A percentile compares a stretch with the other conserved stretches of the same genome.
These are phyloP conservation scores for Clarireedia hainanense DNA, from an alignment of 2,329 filamentous ascomycete species.

Conservation along the genomic window DNA sequence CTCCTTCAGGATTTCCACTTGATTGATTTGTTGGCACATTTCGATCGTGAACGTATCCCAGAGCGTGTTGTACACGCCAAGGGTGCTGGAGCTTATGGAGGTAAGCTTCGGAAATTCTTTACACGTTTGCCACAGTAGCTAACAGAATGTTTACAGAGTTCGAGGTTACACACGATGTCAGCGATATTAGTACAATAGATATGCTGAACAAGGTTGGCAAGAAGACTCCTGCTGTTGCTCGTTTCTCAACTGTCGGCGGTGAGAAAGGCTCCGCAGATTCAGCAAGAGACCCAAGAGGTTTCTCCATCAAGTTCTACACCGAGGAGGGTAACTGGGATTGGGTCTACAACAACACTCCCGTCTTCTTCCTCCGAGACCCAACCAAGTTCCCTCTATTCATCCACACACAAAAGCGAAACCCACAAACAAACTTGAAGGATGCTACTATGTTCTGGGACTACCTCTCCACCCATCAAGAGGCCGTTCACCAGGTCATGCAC, in stretches of 20 bases:
- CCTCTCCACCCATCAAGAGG: conserved; percentile 52
- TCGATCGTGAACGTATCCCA: conserved; percentile 43
- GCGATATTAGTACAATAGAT: conserved; percentile 20
- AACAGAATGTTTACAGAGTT: conserved; percentile 18
- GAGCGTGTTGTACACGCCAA: conserved; percentile 27
- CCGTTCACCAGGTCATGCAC: conserved; percentile 56
- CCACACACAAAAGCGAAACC: conserved; percentile 70
- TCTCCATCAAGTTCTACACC: conserved; percentile 64
- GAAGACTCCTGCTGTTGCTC: conserved; percentile 56
- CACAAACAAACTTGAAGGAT: conserved; percentile 62
- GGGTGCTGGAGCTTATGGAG: conserved; percentile 35
- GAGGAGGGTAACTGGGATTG: conserved; percentile 65
- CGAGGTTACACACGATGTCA: conserved; percentile 27
- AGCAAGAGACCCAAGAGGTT: conserved; percentile 60
- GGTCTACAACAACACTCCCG: conserved; percentile 69
- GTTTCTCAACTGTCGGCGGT: conserved; percentile 66
- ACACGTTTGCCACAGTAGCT: conserved; percentile 2
- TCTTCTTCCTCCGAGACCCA: conserved; percentile 71
- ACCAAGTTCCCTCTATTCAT: conserved; percentile 70
- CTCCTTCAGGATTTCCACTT: conserved; percentile 59
- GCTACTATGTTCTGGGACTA: conserved; percentile 42
- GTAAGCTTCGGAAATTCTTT: conserved; percentile 8
- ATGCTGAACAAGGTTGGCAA: conserved; percentile 52
- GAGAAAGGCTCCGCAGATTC: conserved; percentile 61
- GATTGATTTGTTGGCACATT: conserved; percentile 51